Evolutionary conservation across 768 basidiomycete genomes (phyloP).

Genomic region (Roridomyces roridus): DNA sequence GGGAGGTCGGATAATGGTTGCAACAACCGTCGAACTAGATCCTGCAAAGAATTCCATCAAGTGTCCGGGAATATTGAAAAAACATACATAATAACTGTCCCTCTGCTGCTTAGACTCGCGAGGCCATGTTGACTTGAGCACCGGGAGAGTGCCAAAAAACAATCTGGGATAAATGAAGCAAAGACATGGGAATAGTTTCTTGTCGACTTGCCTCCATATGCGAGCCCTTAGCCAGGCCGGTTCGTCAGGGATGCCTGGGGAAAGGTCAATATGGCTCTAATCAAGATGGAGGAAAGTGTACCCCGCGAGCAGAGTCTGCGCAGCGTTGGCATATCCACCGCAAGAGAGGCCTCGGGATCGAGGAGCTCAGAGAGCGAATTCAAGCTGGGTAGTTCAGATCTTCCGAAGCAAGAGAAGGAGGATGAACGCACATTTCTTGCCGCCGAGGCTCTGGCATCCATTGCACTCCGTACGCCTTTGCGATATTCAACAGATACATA

Average conservation of each 20-base stretch:
- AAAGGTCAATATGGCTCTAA: conserved; percentile 4
- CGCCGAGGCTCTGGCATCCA: conserved; percentile 70
- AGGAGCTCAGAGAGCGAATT: conserved; percentile 65
- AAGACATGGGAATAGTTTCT: neutral
- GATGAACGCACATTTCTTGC: conserved; percentile 61
- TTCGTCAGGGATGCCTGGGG: conserved; percentile 72
- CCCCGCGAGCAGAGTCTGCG: conserved; percentile 67
- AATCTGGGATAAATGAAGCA: conserved; percentile 44
- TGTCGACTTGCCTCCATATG: conserved; percentile 70
- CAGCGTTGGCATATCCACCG: conserved; percentile 62
- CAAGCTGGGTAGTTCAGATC: conserved; percentile 43
- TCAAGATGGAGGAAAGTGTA: conserved; percentile 34
- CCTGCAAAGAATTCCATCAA: conserved; percentile 45
- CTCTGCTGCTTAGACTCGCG: conserved; percentile 63
- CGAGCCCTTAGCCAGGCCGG: conserved; percentile 79
- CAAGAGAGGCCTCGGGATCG: conserved; percentile 51
- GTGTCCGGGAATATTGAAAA: neutral
- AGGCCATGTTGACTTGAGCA: conserved; percentile 63
- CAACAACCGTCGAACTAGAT: conserved; percentile 70
- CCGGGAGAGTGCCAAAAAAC: conserved; percentile 66
- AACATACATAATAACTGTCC: conserved; percentile 74
- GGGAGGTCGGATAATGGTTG: conserved; percentile 55
- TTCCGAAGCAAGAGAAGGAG: neutral
- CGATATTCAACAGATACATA: conserved; percentile 58
- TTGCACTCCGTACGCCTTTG: conserved; percentile 54